A percentile compares a stretch with the other conserved stretches of the same genome.
These are phyloP conservation scores for Coprinellus micaceus DNA, from an alignment of 768 basidiomycete species.

Conservation along the genomic window DNA sequence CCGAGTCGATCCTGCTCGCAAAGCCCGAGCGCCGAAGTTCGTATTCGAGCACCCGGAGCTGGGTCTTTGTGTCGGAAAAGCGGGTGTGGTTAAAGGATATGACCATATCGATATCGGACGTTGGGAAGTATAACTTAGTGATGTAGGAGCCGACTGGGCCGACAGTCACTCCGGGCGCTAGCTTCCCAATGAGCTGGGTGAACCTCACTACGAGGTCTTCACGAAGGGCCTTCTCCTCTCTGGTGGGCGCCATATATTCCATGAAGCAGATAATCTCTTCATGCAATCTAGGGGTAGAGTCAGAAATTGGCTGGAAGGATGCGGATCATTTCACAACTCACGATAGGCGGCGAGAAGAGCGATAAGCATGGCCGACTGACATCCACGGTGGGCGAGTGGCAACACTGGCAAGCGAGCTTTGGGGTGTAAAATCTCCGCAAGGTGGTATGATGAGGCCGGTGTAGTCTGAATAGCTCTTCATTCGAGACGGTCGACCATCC, in stretches of 20 bases:
- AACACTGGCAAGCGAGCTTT: neutral
- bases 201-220: conserved; percentile 20
- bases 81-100: conserved; percentile 6
- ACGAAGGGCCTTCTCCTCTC: conserved; percentile 14
- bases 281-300: conserved; percentile 11
- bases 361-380: neutral
- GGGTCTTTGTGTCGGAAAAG: no score
- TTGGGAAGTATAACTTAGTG: conserved; percentile 23
- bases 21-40: conserved; percentile 15
- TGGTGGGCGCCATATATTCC: conserved; percentile 20
- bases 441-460: conserved; percentile 16
- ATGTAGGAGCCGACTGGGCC: conserved; percentile 21
- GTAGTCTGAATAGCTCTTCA: conserved; percentile 17
- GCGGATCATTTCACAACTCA: neutral
- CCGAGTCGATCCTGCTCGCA: conserved; percentile 17
- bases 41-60: neutral
- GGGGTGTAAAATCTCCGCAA: conserved; percentile 18
- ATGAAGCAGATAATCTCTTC: conserved; percentile 20
- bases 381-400: conserved; percentile 14
- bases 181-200: conserved; percentile 13
- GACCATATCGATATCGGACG: conserved; percentile 27
- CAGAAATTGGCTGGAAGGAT: neutral
- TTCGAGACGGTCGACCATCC: conserved; percentile 17
- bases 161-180: conserved; percentile 12
- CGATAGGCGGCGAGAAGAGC: neutral